Percentiles rank a stretch among this genome's conserved stretches.
phyloP scores from a whole-genome alignment of 2,329 filamentous ascomycete genomes.

The Aureobasidium zeae region DNA sequence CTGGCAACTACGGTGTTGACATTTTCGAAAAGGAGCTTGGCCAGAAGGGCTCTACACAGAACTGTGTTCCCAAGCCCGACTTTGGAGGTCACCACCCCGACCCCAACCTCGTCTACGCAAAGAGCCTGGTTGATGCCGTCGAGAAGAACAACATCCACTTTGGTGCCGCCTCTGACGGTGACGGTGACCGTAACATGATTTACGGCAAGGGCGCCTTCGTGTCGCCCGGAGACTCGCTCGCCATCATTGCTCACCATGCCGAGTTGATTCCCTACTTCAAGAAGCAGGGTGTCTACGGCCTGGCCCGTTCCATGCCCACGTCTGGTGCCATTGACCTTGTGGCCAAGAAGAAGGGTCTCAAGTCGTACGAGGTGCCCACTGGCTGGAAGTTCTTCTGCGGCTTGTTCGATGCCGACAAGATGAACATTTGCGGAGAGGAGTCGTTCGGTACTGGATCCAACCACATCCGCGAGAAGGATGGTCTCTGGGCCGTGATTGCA shows the following conservation, averaged over 20 bases:
- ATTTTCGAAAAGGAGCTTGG: constrained; percentile 95
- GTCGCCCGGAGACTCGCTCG: constrained; percentile 84
- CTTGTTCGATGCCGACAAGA: constrained; percentile 86
- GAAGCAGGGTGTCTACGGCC: constrained; percentile 89
- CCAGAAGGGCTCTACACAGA: constrained; percentile 72
- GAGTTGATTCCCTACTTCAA: constrained; percentile 97
- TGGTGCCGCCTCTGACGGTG: constrained; percentile 90
- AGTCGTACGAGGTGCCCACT: constrained; percentile 93
- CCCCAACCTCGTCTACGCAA: constrained; percentile 93
- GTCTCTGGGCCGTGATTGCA: constrained; percentile 91
- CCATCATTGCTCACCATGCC: constrained; percentile 96
- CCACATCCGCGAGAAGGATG: constrained; percentile 98
- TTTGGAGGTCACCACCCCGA: constrained; percentile 97
- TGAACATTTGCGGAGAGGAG: constrained; percentile 98
- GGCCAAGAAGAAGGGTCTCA: constrained; percentile 82
- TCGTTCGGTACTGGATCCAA: constrained; percentile 97
- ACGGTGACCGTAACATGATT: constrained; percentile 99
- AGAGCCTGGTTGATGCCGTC: constrained; percentile 86
- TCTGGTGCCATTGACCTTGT: constrained; percentile 92
- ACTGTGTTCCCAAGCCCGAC: constrained; percentile 85
- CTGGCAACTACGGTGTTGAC: constrained; percentile 84
- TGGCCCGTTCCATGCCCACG: constrained; percentile 96
- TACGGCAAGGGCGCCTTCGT: constrained; percentile 96
- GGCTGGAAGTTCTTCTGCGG: constrained; percentile 99
- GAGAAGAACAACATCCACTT: constrained; percentile 90